phyloP scores from a whole-genome alignment of 1,284 basidiomycete species.

The Takashimella koratensis region DNA sequence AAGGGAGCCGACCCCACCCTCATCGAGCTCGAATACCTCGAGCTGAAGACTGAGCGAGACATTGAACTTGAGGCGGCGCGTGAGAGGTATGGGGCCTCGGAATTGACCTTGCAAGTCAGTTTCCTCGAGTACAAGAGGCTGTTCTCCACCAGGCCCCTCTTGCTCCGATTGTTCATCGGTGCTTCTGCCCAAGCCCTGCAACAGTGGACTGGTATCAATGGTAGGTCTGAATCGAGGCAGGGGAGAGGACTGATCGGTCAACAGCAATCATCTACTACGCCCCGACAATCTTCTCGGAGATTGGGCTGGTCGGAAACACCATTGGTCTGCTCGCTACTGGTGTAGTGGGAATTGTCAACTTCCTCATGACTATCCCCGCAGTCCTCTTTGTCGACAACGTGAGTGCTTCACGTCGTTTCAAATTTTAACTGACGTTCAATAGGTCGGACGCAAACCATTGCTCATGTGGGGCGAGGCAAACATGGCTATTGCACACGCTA shows the following conservation, averaged over 20 bases:
- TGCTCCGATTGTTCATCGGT: constrained; percentile 44
- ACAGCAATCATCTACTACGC: constrained; percentile 23
- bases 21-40: constrained; percentile 75
- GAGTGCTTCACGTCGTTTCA: too few relatives aligned
- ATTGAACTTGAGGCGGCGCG: constrained; percentile 62
- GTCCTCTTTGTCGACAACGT: constrained; percentile 46
- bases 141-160: constrained; percentile 39
- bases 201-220: constrained; percentile 47
- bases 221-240: constrained; percentile 7
- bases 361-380: constrained; percentile 45
- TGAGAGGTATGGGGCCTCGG: constrained; percentile 43
- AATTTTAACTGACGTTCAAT: background rate
- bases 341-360: constrained; percentile 68
- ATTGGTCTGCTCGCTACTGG: constrained; percentile 70
- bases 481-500: constrained; percentile 46
- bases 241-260: constrained; percentile 3
- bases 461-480: constrained; percentile 41
- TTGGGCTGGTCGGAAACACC: constrained; percentile 49
- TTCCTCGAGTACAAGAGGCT: constrained; percentile 45
- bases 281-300: constrained; percentile 10
- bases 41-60: constrained; percentile 71
- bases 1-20: constrained; percentile 60
- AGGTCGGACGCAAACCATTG: constrained; percentile 43
- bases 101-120: constrained; percentile 33
- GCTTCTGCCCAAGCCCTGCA: constrained; percentile 44